These are phyloP conservation scores for Chaetomium globosum DNA, from an alignment of 2,329 filamentous ascomycete genomes.

Conservation along the genomic window DNA sequence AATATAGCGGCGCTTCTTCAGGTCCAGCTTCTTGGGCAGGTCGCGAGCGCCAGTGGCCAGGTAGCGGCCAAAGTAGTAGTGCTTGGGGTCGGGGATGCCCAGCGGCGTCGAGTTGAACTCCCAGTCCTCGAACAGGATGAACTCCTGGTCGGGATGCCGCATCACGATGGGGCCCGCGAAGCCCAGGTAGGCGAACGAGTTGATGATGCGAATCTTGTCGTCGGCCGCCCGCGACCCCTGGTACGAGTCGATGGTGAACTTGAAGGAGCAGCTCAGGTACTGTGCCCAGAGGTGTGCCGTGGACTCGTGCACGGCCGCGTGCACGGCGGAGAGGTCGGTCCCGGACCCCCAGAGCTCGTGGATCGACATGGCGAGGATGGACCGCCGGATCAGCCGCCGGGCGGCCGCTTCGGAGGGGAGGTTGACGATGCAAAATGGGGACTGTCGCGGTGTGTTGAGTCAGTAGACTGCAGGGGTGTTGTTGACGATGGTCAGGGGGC, in stretches of 20 bases:
- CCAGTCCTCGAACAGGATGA: conserved; percentile 84
- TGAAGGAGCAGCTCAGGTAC: conserved; percentile 72
- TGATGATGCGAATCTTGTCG: conserved; percentile 73
- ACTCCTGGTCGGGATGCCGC: conserved; percentile 71
- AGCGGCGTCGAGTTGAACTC: conserved; percentile 55
- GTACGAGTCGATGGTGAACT: conserved; percentile 82
- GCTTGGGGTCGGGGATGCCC: conserved; percentile 57
- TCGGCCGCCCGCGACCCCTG: conserved; percentile 67
- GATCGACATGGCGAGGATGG: conserved; percentile 79
- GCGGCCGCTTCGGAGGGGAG: conserved; percentile 69
- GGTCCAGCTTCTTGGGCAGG: conserved; percentile 72
- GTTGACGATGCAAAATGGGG: conserved; percentile 79
- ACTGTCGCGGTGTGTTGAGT: conserved; percentile 52
- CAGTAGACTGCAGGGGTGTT: conserved; percentile 29
- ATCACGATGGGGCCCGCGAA: conserved; percentile 80
- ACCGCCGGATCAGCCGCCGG: conserved; percentile 68
- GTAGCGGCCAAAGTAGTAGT: conserved; percentile 72
- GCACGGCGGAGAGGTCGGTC: conserved; percentile 66
- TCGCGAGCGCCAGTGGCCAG: conserved; percentile 69
- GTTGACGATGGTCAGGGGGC: conserved; percentile 26
- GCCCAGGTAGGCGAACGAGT: conserved; percentile 75
- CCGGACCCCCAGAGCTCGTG: conserved; percentile 88
- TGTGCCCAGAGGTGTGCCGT: conserved; percentile 67
- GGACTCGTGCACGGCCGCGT: conserved; percentile 61
- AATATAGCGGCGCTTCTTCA: conserved; percentile 93